Base-by-base conservation (phyloP, 2,329 filamentous ascomycete genomes). In the Amauroascus verrucosus region DNA sequence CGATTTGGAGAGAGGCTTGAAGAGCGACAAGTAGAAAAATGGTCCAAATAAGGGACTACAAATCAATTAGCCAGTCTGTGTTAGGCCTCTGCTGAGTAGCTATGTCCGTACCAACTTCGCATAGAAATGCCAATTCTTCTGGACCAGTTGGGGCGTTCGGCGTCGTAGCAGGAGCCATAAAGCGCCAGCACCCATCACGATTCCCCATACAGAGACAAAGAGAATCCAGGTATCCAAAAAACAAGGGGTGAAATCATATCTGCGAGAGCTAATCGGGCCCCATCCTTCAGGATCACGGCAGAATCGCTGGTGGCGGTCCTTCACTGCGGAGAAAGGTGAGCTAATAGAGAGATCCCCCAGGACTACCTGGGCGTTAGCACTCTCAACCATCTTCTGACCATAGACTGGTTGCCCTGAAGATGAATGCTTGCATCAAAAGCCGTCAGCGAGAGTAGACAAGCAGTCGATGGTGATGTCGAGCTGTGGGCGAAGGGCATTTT, bases 221-320 rank as follows among this genome's bases (percentile, higher is more conserved):
- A 86, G 81, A 55, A 97, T 81, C 81, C 88, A 90, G 20, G 95
- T 81, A 67, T 98, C 94, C 63, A 97, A 83, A 67, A 98, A 98
- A 75, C 93, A 98, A 38, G 93, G 91, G 14, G 93, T 97, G 64
- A 98, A 89, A 72, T 98, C 93, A 70, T 88, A 96, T 68, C 91
- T 80, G 60, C 83, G 77, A 33, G 84, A 83, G 70, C 89, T 96
- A 66, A 98, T 67, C 20, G 93, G 93, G 1, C 94, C 94, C 93
- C 93, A 98, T 64, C 93, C 94, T 71, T 97, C 91, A 52, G 77
- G 75, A 71, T 95, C 93, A 68, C 85, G 82, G 72, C 91, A 97
- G 69, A 96, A 75, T 54, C 87, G 82, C 67, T 94, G 86, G 55
- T 60, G 61, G 41, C 62, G 60, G 51, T 51, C 59, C 33, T 57